Conservation (phyloP, 2,329 filamentous ascomycete genomes). For the Thielaviopsis ethacetica region DNA sequence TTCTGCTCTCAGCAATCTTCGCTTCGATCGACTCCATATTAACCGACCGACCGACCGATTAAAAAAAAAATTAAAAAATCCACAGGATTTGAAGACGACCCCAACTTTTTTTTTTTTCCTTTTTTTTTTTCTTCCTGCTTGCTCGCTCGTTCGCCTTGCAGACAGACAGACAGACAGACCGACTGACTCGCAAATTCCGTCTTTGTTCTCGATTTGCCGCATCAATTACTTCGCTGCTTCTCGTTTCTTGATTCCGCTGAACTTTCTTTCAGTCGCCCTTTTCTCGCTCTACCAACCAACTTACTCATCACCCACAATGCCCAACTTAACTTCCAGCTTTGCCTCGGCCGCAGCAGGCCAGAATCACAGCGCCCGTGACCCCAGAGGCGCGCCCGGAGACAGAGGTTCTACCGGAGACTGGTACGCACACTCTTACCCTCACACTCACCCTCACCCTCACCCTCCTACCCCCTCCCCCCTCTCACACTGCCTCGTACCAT, state of each 20-base stretch:
- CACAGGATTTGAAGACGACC: neutral
- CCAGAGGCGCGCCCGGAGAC: constrained; percentile 36
- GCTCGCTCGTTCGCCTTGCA: too few species aligned
- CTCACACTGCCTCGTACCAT: neutral
- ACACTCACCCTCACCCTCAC: constrained; percentile 10
- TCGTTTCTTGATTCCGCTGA: neutral
- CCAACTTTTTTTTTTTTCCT: neutral
- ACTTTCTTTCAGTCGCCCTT: neutral
- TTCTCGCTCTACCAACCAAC: neutral
- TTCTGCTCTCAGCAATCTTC: neutral
- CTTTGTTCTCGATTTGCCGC: too few species aligned
- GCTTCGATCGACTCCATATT: neutral
- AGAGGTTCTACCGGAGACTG: constrained; percentile 7
- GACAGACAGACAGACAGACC: too few species aligned
- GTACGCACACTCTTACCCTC: neutral
- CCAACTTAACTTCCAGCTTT: constrained; percentile 68
- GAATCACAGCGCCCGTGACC: constrained; percentile 39
- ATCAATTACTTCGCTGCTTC: too few species aligned
- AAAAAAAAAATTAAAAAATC: neutral
- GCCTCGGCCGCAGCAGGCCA: constrained; percentile 70
- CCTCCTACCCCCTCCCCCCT: too few species aligned
- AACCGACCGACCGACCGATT: neutral
- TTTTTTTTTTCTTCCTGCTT: too few species aligned
- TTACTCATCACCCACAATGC: constrained; percentile 36
- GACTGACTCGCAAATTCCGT: too few species aligned